Percentiles rank a stretch among this genome's conserved stretches.
phyloP scores from a whole-genome alignment of 129 eudicot genomes.

The Mikania micrantha region DNA sequence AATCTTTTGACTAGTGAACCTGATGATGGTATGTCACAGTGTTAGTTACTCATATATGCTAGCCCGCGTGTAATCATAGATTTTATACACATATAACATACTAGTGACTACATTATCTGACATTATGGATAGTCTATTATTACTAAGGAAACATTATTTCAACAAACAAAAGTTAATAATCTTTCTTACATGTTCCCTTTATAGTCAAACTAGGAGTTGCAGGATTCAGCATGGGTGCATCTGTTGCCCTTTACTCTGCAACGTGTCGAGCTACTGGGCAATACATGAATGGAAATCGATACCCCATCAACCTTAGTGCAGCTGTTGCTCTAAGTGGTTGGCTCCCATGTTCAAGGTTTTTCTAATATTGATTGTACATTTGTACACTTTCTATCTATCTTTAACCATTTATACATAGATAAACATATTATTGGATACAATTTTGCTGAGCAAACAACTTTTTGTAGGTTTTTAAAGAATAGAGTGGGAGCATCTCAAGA shows the following conservation, averaged over 20 bases:
- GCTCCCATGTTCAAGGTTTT: slow-evolving; percentile 59
- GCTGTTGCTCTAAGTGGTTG: slow-evolving; percentile 56
- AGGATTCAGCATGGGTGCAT: slow-evolving; percentile 59
- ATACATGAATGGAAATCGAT: slow-evolving; percentile 46
- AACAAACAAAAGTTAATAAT: neutral
- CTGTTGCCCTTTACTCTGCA: slow-evolving; percentile 56
- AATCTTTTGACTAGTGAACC: slow-evolving; percentile 43
- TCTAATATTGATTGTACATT: neutral
- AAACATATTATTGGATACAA: neutral
- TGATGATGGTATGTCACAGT: slow-evolving; percentile 30
- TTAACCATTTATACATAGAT: too few species aligned
- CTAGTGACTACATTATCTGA: neutral
- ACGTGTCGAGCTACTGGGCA: slow-evolving; percentile 44
- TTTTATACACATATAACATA: too few species aligned
- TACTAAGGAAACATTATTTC: neutral
- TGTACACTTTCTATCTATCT: neutral
- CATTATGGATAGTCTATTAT: too few species aligned
- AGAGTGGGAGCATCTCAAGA: slow-evolving; percentile 52
- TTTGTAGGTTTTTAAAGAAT: slow-evolving; percentile 44
- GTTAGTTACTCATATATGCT: neutral
- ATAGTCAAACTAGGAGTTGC: slow-evolving; percentile 63
- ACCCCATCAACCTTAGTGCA: slow-evolving; percentile 46
- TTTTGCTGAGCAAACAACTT: slow-evolving; percentile 12
- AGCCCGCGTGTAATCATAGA: neutral
- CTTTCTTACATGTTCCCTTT: neutral